A percentile compares a stretch with the other conserved stretches of the same genome.
phyloP scores from a whole-genome alignment of 2,329 filamentous ascomycete species.

The Phaeosphaeria sp. region DNA sequence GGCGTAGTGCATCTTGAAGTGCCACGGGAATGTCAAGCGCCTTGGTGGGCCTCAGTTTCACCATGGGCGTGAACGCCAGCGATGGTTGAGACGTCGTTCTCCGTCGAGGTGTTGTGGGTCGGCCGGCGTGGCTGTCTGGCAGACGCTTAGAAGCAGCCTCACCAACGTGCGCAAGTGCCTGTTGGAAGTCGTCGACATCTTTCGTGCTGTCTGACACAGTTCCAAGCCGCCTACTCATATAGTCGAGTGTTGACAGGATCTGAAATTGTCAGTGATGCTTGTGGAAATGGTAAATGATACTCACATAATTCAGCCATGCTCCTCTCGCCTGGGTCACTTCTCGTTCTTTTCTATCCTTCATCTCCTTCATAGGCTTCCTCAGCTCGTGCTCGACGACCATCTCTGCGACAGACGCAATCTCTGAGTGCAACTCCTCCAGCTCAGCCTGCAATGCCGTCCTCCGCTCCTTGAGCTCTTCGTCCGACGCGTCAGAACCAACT shows the following conservation, averaged over 20 bases:
- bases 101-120: conserved; percentile 23
- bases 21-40: conserved; percentile 39
- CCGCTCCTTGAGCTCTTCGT: conserved; percentile 58
- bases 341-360: conserved; percentile 44
- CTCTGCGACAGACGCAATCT: conserved; percentile 72
- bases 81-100: conserved; percentile 32
- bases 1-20: conserved; percentile 43
- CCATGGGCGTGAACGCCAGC: conserved; percentile 35
- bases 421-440: conserved; percentile 72
- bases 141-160: conserved; percentile 34
- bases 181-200: conserved; percentile 37
- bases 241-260: conserved; percentile 50
- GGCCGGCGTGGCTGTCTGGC: conserved; percentile 20
- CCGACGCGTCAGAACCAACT: conserved; percentile 14
- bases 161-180: conserved; percentile 39
- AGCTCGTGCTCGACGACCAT: conserved; percentile 75
- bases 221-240: conserved; percentile 48
- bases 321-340: conserved; percentile 44
- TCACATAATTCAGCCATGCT: conserved; percentile 54
- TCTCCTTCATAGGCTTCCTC: conserved; percentile 64
- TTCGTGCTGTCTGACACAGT: conserved; percentile 31
- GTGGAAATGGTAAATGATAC: conserved; percentile 3
- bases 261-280: conserved; percentile 19
- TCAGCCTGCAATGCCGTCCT: conserved; percentile 66
- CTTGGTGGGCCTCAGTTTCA: conserved; percentile 37